Percentiles rank a stretch among this genome's conserved stretches.
Conservation (phyloP, 2,329 filamentous ascomycete genomes). For the Emydomyces testavorans region DNA sequence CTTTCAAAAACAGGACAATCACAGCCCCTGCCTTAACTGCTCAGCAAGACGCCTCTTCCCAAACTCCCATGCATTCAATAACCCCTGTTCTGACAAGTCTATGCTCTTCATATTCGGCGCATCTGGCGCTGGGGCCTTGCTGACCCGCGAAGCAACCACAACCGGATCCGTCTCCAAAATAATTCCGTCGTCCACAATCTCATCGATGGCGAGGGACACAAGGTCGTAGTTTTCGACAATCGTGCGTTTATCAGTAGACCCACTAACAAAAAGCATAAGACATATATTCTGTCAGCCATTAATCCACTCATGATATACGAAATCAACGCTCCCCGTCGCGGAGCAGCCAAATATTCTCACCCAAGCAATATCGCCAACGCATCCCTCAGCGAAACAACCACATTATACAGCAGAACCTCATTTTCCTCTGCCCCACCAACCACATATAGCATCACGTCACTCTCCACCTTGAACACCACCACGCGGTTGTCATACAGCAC, state of each 20-base stretch:
- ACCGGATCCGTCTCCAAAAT: conserved; percentile 96
- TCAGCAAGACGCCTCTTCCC: conserved; percentile 86
- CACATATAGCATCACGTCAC: conserved; percentile 92
- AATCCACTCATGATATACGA: not conserved
- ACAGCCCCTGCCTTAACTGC: conserved; percentile 75
- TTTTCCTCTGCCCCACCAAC: conserved; percentile 89
- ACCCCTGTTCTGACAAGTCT: conserved; percentile 87
- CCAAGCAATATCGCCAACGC: conserved; percentile 84
- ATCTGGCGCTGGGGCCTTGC: conserved; percentile 81
- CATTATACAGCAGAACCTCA: conserved; percentile 91
- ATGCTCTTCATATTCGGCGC: conserved; percentile 80
- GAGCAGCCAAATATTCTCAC: conserved; percentile 44
- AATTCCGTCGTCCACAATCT: conserved; percentile 90
- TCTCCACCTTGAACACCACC: conserved; percentile 95
- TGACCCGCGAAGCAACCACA: conserved; percentile 83
- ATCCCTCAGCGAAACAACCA: conserved; percentile 81
- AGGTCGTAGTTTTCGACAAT: conserved; percentile 98
- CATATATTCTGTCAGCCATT: not conserved
- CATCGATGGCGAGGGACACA: conserved; percentile 84
- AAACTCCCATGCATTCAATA: conserved; percentile 87
- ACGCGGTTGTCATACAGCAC: conserved; percentile 95
- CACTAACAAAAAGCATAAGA: conserved; percentile 42
- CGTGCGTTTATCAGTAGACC: conserved; percentile 93
- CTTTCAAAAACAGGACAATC: conserved; percentile 23
- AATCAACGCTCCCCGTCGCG: no score